Evolutionary conservation across 352 stramenopile genomes (phyloP), one percentile per base, ranked within the genome.

Genomic region (Lagenidium giganteum): DNA sequence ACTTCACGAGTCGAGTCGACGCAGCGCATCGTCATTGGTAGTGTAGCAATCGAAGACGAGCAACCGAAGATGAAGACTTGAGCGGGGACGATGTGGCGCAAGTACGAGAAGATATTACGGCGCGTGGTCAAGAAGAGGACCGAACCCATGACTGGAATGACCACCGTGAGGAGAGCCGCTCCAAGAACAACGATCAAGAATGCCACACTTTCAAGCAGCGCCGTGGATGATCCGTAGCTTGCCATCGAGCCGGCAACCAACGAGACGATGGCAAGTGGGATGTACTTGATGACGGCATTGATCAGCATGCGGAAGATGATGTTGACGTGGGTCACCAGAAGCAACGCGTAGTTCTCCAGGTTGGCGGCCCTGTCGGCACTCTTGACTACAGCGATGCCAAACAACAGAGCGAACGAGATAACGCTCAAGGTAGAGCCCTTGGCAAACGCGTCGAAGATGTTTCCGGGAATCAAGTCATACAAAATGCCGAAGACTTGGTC

Each of bases 11-110:
- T 80, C n/a, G 61, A 42, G 37, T 86, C 70, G 20, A 88, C 61
- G 40, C 72, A 88, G n/a, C 68, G 72, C 58, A 84, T 75, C 11
- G 76, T 86, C 48, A 88, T 68, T 3, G 75, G 79, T 43, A 88
- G 51, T 49, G 75, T 87, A 22, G 73, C 79, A 22, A 87, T 83
- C 14, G 75, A 87, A 16, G 73, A 87, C n/a, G 66, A 76, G 27
- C 62, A 82, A 4, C 68, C 72, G 29, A 87, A 66, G 21, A 78
- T 68, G 41, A 91, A 88, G 24, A 73, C 59, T 32, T 88, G 74
- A 0, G 79, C 79, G 1, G 75, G 75, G 5, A 88, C 22, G 37
- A 87, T 67, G 42, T 83, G 54, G 26, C 38, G 54, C 35, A 91
- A 39, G 49, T 82, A 83, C 40, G 47, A 57, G 42, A 79, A 67